These are phyloP conservation scores for Tolypocladium pustulatum DNA, from an alignment of 2,329 filamentous ascomycete species.

Conservation along the genomic window DNA sequence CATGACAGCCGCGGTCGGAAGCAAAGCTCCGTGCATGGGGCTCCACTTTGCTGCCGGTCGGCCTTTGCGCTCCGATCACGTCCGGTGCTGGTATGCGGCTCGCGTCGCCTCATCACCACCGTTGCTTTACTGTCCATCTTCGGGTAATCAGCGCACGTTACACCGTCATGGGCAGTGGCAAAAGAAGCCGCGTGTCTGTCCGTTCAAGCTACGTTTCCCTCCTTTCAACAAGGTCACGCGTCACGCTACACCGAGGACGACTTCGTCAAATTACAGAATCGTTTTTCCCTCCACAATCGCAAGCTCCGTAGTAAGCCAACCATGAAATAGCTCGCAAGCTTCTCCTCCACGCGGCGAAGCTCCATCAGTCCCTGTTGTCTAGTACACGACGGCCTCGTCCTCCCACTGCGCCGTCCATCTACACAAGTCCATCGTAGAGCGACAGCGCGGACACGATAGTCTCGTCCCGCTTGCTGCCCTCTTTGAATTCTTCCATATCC, in stretches of 20 bases:
- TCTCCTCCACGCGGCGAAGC: neutral
- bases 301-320: neutral
- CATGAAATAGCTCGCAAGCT: neutral
- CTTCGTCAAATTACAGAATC: neutral
- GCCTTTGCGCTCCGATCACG: no score
- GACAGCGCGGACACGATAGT: slow-evolving; percentile 96
- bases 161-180: neutral
- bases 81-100: no score
- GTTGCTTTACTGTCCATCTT: neutral
- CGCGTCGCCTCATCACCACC: neutral
- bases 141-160: neutral
- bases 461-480: slow-evolving; percentile 96
- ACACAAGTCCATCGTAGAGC: slow-evolving; percentile 92
- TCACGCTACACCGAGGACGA: neutral
- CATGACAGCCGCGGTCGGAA: no score
- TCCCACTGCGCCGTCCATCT: slow-evolving; percentile 4
- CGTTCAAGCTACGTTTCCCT: neutral
- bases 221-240: neutral
- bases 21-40: no score
- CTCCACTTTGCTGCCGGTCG: no score
- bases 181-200: neutral
- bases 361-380: neutral
- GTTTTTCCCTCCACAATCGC: neutral
- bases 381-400: neutral
- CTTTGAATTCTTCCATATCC: slow-evolving; percentile 97